A percentile compares a stretch with the other conserved stretches of the same genome.
Conservation (phyloP, 139 green algal genomes). For the Tetradesmus obliquus region DNA sequence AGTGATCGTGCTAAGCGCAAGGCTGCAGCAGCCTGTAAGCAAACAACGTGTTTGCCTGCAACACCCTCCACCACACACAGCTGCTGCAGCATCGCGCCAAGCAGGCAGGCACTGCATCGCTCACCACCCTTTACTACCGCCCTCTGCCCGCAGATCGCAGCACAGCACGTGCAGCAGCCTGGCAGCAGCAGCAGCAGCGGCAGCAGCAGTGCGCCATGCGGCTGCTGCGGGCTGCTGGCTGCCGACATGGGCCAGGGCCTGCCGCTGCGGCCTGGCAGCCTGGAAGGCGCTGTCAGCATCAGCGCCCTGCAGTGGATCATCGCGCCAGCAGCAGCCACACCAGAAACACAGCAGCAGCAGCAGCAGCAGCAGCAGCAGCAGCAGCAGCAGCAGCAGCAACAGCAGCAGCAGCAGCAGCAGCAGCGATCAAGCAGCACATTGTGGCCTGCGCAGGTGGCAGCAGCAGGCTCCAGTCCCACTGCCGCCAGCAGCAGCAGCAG, state of each 20-base stretch:
- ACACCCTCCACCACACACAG: too few species aligned
- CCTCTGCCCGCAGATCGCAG: not conserved
- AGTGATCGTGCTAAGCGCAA: too few species aligned
- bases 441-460: not conserved
- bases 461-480: not conserved
- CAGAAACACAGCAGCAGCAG: not conserved
- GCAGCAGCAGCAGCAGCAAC: not conserved
- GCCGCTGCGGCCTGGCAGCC: conserved; percentile 3
- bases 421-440: not conserved
- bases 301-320: conserved; percentile 33
- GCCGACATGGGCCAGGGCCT: conserved; percentile 27
- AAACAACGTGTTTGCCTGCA: too few species aligned
- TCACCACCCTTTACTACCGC: not conserved
- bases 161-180: not conserved
- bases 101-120: too few species aligned
- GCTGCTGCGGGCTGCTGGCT: not conserved
- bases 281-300: conserved; percentile 33
- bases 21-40: too few species aligned
- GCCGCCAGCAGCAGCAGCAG: conserved; percentile 1
- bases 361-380: not conserved
- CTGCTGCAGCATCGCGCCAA: too few species aligned
- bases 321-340: not conserved
- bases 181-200: conserved; percentile 24
- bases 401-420: not conserved
- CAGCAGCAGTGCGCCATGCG: not conserved